Conservation (phyloP, 208 protist species). For the Leishmania major region DNA sequence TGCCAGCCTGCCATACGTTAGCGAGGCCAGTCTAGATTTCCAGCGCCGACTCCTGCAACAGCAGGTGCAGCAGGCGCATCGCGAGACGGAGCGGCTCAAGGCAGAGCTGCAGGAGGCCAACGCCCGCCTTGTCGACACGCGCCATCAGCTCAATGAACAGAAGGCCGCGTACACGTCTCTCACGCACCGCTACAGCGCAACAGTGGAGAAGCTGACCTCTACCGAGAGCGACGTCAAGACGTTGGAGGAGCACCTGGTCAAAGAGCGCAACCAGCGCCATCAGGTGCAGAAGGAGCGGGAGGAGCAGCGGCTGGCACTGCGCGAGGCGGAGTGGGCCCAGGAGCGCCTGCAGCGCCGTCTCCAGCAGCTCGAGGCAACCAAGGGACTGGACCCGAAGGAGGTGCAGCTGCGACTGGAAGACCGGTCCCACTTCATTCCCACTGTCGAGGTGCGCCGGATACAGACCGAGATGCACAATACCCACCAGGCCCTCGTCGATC, state of each 20-base stretch:
- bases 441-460: slow-evolving; percentile 53
- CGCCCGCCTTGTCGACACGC: slow-evolving; percentile 34
- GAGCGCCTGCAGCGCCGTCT: slow-evolving; percentile 49
- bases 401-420: slow-evolving; percentile 69
- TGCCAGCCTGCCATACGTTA: slow-evolving; percentile 4
- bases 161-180: slow-evolving; percentile 66
- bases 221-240: slow-evolving; percentile 47
- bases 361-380: slow-evolving; percentile 43
- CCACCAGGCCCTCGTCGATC: slow-evolving; percentile 39
- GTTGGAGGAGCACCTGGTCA: slow-evolving; percentile 69
- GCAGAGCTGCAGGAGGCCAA: slow-evolving; percentile 53
- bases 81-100: slow-evolving; percentile 51
- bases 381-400: slow-evolving; percentile 55
- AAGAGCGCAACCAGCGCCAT: slow-evolving; percentile 42
- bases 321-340: slow-evolving; percentile 38
- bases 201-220: slow-evolving; percentile 62
- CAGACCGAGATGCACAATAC: slow-evolving; percentile 44
- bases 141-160: slow-evolving; percentile 60
- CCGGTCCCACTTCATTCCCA: slow-evolving; percentile 63
- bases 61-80: slow-evolving; percentile 56
- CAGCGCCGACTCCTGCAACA: slow-evolving; percentile 65
- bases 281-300: slow-evolving; percentile 53
- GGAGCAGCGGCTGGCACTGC: slow-evolving; percentile 31
- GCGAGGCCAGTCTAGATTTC: slow-evolving; percentile 51
- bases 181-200: slow-evolving; percentile 58